Conservation (phyloP, 2,329 filamentous ascomycete species). For the Fusarium fracticaudum region DNA sequence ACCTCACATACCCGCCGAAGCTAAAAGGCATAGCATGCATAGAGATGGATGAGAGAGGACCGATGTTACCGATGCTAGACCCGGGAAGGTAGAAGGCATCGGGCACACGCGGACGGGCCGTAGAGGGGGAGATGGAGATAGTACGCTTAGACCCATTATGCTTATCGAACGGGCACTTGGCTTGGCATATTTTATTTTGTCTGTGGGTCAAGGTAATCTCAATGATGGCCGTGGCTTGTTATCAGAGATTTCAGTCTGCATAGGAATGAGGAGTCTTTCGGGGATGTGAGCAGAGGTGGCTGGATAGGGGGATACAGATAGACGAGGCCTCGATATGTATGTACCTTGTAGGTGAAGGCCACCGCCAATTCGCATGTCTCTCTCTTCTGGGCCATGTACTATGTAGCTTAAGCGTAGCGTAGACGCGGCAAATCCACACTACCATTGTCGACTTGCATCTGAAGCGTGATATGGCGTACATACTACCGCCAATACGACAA, state of each 20-base stretch:
- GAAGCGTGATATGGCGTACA: constrained; percentile 16
- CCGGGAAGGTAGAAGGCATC: constrained; percentile 27
- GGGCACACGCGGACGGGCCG: constrained; percentile 43
- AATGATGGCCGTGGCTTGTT: neutral
- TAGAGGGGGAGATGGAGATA: constrained; percentile 30
- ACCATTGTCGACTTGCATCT: neutral
- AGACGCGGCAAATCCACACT: neutral
- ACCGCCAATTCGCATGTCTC: constrained; percentile 22
- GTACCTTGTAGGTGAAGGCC: constrained; percentile 15
- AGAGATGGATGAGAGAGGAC: constrained; percentile 31
- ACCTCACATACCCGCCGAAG: constrained; percentile 44
- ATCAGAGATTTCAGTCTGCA: constrained; percentile 28
- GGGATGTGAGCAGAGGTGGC: constrained; percentile 18
- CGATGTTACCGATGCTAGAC: constrained; percentile 35
- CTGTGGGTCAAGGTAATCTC: neutral
- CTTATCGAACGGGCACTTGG: constrained; percentile 12
- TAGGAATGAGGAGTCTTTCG: constrained; percentile 21
- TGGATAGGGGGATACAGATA: constrained; percentile 22
- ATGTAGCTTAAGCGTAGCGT: neutral
- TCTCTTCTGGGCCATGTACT: constrained; percentile 1
- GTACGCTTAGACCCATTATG: constrained; percentile 27
- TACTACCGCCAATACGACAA: constrained; percentile 15
- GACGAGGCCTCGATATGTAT: constrained; percentile 27
- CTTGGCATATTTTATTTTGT: neutral
- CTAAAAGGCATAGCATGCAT: constrained; percentile 44